Conservation (phyloP, 2,329 filamentous ascomycete species). For the Nemania serpens region DNA sequence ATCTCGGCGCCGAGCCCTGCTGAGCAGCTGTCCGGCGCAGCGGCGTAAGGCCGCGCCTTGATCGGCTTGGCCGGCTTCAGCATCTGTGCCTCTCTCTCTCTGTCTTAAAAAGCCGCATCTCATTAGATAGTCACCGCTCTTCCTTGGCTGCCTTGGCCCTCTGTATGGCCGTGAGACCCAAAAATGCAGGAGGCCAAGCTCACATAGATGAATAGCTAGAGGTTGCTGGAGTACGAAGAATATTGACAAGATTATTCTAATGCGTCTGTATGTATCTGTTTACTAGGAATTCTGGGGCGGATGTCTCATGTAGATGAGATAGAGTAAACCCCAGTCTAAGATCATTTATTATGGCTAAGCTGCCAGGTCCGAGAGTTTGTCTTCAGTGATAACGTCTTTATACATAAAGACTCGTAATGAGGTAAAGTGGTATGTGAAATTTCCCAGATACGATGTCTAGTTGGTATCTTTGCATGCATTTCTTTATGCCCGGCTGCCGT, state of each 20-base stretch:
- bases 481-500: background rate
- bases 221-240: background rate
- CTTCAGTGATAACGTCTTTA: no score
- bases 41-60: background rate
- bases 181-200: background rate
- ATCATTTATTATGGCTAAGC: background rate
- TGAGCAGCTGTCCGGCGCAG: no score
- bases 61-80: constrained; percentile 7
- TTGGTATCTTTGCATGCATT: constrained; percentile 6
- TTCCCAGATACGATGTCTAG: background rate
- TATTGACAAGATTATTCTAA: background rate
- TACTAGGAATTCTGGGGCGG: background rate
- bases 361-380: no score
- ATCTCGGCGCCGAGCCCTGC: constrained; percentile 21
- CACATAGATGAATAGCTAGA: background rate
- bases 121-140: background rate
- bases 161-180: background rate
- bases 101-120: constrained; percentile 1
- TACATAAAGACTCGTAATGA: no score
- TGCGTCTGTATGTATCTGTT: background rate
- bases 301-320: background rate
- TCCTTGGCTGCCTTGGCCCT: constrained; percentile 5
- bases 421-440: background rate
- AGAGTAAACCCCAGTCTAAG: background rate
- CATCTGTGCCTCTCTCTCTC: background rate